Conservation (phyloP, 83 land plant species). For the Picea mariana region DNA sequence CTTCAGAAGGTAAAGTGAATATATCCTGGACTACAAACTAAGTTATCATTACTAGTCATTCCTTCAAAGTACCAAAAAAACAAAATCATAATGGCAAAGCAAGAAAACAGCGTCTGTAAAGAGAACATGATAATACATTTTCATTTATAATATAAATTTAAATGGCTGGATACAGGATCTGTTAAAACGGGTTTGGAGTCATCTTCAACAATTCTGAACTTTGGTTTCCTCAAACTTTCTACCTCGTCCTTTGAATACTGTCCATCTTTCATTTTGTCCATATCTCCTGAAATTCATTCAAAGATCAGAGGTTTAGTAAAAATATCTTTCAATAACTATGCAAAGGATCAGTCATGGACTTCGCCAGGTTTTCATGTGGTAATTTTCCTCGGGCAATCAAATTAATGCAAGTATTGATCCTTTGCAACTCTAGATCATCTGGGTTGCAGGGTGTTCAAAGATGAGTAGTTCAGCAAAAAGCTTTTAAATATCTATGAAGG, state of each 20-base stretch:
- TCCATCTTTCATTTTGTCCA: not conserved
- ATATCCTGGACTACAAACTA: too few species aligned
- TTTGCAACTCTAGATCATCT: not conserved
- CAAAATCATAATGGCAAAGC: not conserved
- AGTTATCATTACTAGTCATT: not conserved
- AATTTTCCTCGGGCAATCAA: too few species aligned
- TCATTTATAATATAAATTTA: too few species aligned
- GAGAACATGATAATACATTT: not conserved
- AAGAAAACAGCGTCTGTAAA: not conserved
- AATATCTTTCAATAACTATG: not conserved
- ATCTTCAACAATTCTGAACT: conserved; percentile 4
- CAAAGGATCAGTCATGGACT: too few species aligned
- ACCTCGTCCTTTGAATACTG: not conserved
- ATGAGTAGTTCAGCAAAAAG: too few species aligned
- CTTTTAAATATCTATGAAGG: not conserved
- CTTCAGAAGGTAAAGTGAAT: too few species aligned
- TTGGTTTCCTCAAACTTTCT: not conserved
- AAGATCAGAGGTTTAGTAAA: not conserved
- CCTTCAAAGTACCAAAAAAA: too few species aligned
- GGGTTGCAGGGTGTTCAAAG: too few species aligned
- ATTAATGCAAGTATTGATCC: not conserved
- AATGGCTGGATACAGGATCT: conserved; percentile 7
- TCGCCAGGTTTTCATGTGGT: too few species aligned
- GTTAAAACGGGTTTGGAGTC: conserved; percentile 6
- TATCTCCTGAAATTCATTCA: not conserved